Evolutionary conservation across 352 stramenopile species (phyloP), one percentile per base, ranked within the genome.

Genomic region (Phytophthora meadii): DNA sequence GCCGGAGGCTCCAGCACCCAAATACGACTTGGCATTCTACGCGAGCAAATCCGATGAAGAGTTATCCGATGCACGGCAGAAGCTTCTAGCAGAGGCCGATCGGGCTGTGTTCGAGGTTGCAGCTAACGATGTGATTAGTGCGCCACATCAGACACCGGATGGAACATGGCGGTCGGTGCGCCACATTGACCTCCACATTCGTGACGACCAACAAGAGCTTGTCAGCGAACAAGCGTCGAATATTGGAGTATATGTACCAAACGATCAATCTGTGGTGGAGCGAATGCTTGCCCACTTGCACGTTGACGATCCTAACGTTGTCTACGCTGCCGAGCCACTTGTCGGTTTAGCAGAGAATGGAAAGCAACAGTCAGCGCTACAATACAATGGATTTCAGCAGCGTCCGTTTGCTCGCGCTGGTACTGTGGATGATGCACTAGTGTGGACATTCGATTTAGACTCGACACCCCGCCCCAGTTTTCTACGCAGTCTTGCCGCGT

Each of bases 201-300:
- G 65, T 24, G 53, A 74, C 22, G 55, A 79, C 8, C 83, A 94
- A 53, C 73, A 83, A 42, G 47, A 66, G 14, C 50, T 81, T 3
- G 80, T 92, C 12, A 72, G 69, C 27, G 63, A 86, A 15, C 70
- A 93, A 22, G 85, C 82, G 25, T 89, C 82, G 7, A 95, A 95
- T 55, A 84, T 93, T 59, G 83, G 81, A 10, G 84, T 94, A 28
- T 93, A 92, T 52, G 81, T 89, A 17, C 86, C 83, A 14, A 94
- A 94, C 36, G 75, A 85, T 44, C 36, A 41, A 1, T 30, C 52
- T 3, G 49, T 79, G 7, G 83, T 95, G 12, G 62, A 87, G 7
- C 82, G 76, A 15, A 76, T 89, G 65, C 54, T 91, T 19, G 50
- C 46, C 15, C 65, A 79, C 30, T 67, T 94, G 49, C 70, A 81